phyloP scores from a whole-genome alignment of 805 yeast genomes.

The Lachancea mirantina region DNA sequence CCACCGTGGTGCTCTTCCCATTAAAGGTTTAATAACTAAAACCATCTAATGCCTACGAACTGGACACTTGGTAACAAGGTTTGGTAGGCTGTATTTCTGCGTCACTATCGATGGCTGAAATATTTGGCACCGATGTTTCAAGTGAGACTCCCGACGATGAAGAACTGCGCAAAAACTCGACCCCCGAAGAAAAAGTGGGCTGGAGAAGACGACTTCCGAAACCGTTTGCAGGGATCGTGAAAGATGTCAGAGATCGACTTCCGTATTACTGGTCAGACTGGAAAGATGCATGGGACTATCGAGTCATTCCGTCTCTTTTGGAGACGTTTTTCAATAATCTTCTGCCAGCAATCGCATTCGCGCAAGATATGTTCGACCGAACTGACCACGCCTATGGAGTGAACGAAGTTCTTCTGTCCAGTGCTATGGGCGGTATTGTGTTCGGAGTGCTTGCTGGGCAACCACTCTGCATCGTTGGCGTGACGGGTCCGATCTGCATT shows the following conservation, averaged over 20 bases:
- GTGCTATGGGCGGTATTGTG: constrained; percentile 83
- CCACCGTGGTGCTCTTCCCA: too few relatives aligned
- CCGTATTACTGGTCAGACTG: constrained; percentile 76
- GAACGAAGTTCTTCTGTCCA: constrained; percentile 76
- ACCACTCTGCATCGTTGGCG: constrained; percentile 93
- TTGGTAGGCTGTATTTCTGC: too few relatives aligned
- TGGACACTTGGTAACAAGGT: too few relatives aligned
- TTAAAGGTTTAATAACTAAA: too few relatives aligned
- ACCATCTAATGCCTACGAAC: too few relatives aligned
- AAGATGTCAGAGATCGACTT: constrained; percentile 32
- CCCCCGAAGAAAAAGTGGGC: too few relatives aligned
- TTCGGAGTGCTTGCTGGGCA: constrained; percentile 86
- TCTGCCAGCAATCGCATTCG: constrained; percentile 91
- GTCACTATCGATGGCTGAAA: too few relatives aligned
- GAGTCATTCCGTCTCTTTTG: constrained; percentile 79
- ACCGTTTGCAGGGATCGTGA: constrained; percentile 30
- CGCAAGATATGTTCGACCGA: constrained; percentile 93
- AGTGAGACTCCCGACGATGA: too few relatives aligned
- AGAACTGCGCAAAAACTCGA: too few relatives aligned
- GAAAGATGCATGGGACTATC: constrained; percentile 73
- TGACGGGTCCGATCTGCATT: constrained; percentile 91
- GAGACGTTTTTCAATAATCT: constrained; percentile 85
- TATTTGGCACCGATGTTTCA: too few relatives aligned
- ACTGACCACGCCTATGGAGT: constrained; percentile 85
- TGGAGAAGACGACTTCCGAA: constrained; percentile 16